Evolutionary conservation across 495 filamentous ascomycete genomes (phyloP), one percentile per base, ranked within the genome.

Genomic region (Rhizodiscina lignyota): DNA sequence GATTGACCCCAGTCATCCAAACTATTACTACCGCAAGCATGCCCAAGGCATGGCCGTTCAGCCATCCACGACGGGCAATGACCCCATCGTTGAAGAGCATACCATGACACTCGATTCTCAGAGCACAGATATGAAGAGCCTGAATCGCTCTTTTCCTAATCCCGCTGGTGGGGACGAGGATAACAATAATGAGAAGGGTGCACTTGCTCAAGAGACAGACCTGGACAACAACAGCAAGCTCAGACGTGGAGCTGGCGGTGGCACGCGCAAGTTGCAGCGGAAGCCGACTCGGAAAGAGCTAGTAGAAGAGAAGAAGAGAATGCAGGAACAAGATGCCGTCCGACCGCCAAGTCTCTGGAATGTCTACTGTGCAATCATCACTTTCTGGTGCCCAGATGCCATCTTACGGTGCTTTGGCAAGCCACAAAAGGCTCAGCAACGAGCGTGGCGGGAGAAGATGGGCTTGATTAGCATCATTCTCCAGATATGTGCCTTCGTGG

Each of bases 391-490:
- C 38, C 91, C 91, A 0, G 81, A 85, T 48, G 77, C 83, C 36
- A 55, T 93, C 12, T 59, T 99, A 26, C 66, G 61, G 35, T 94
- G 85, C 52, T 83, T 83, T 47, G 86, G 85, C 23, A 93, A 82
- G 66, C 71, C 79, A n/a, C 60, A 77, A 31, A 89, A 79, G 56
- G 83, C 73, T 13, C 84, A 94, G 53, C 81, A 86, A 41, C 70
- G 83, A 43, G 91, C 91, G 13, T 99, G 91, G 91, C 74, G 91
- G 38, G 91, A 99, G 55, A 99, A 99, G 67, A 93, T 99, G 67
- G 91, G 91, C 4, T 62, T 99, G 37, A 79, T 94, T 52, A 91
- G 83, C 60, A 70, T 96, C 48, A 96, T 99, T 49, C 46, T 92
- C 15, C 54, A 83, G 37, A 84, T 96, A 49, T 86, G 80, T 51